A percentile compares a stretch with the other conserved stretches of the same genome.
Conservation (phyloP, 768 basidiomycete species). For the Hydnum rufescens region DNA sequence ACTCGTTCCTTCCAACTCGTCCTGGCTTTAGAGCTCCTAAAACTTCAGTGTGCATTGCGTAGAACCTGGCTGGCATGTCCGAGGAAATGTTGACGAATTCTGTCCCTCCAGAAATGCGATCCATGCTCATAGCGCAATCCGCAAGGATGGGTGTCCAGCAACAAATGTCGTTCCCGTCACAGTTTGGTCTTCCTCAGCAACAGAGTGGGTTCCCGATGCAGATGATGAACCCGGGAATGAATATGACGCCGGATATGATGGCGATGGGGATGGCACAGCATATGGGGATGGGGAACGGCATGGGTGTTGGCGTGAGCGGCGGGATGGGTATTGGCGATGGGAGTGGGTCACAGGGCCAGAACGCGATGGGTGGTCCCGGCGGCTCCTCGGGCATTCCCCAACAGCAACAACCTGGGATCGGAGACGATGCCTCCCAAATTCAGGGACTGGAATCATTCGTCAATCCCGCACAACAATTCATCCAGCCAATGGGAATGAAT, state of each 20-base stretch:
- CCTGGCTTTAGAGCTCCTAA: background rate
- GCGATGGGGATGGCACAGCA: constrained; percentile 8
- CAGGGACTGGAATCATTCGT: too few relatives aligned
- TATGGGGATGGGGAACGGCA: constrained; percentile 7
- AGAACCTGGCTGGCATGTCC: constrained; percentile 69
- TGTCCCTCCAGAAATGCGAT: constrained; percentile 61
- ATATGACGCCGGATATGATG: constrained; percentile 30
- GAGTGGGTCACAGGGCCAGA: constrained; percentile 4
- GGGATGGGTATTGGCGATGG: constrained; percentile 2
- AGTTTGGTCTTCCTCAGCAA: constrained; percentile 6
- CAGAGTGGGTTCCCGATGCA: constrained; percentile 14
- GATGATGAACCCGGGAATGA: constrained; percentile 16
- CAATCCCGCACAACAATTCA: too few relatives aligned
- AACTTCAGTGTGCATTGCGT: too few relatives aligned
- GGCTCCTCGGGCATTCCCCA: too few relatives aligned
- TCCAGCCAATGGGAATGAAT: background rate
- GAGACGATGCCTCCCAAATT: too few relatives aligned
- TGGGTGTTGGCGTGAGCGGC: constrained; percentile 24
- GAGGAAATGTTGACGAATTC: constrained; percentile 56
- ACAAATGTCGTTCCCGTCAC: background rate
- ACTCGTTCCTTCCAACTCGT: background rate
- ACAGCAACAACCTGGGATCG: too few relatives aligned
- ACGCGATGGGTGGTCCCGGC: constrained; percentile 7
- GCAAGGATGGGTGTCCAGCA: constrained; percentile 8
- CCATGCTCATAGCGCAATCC: constrained; percentile 64